phyloP scores from a whole-genome alignment of 2,329 filamentous ascomycete species.

The Xylariaceae sp. region DNA sequence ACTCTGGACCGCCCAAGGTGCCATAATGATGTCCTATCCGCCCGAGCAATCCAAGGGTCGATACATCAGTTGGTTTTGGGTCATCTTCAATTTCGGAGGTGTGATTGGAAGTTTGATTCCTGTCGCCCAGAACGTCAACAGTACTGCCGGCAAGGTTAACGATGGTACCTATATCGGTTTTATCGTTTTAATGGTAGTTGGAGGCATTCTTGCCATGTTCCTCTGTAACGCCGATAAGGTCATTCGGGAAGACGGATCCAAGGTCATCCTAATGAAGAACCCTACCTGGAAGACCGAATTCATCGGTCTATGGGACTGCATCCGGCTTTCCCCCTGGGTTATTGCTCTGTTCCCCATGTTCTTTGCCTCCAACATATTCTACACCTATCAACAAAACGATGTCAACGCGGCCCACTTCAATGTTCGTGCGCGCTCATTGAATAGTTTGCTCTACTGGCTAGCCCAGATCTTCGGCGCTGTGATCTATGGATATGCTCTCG shows the following conservation, averaged over 20 bases:
- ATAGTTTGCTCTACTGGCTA: conserved; percentile 71
- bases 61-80: conserved; percentile 91
- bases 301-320: conserved; percentile 66
- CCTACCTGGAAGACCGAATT: conserved; percentile 75
- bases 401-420: conserved; percentile 72
- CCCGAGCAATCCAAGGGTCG: conserved; percentile 79
- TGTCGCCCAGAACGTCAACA: conserved; percentile 72
- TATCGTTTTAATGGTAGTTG: conserved; percentile 69
- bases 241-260: conserved; percentile 69
- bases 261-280: conserved; percentile 75
- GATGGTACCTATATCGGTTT: conserved; percentile 78
- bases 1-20: conserved; percentile 81
- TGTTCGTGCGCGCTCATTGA: conserved; percentile 70
- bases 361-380: conserved; percentile 79
- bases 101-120: conserved; percentile 82
- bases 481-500: conserved; percentile 67
- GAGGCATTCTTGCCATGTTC: conserved; percentile 63
- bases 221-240: conserved; percentile 68
- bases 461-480: conserved; percentile 73
- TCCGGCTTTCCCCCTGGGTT: conserved; percentile 67
- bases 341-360: conserved; percentile 78
- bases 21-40: conserved; percentile 90
- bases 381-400: conserved; percentile 75
- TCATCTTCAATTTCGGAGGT: conserved; percentile 90
- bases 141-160: conserved; percentile 50